Percentiles rank a stretch among this genome's conserved stretches.
Evolutionary conservation across 2,329 filamentous ascomycete genomes (phyloP).

Genomic region (Sporothrix pseudoabietina): DNA sequence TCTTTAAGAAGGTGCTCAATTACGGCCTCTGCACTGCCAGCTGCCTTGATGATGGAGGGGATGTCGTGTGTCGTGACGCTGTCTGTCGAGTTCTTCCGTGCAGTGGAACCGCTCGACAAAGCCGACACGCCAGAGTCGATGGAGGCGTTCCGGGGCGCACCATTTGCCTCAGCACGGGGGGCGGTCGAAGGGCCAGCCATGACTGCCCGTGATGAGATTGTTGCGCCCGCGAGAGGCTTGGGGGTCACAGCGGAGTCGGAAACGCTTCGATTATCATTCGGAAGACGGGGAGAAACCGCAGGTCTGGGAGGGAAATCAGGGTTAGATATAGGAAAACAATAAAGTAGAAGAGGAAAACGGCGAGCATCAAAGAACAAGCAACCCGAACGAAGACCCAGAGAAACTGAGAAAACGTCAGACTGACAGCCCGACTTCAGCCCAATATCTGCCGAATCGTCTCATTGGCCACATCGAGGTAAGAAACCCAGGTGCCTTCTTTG

Average conservation of each 20-base stretch:
- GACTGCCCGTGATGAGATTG: conserved; percentile 44
- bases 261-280: conserved; percentile 56
- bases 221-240: conserved; percentile 48
- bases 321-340: background rate
- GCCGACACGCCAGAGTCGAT: conserved; percentile 92
- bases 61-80: conserved; percentile 70
- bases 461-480: conserved; percentile 7
- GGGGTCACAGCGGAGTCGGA: conserved; percentile 49
- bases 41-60: conserved; percentile 74
- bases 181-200: conserved; percentile 54
- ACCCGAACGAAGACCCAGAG: background rate
- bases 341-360: background rate
- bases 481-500: background rate
- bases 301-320: conserved; percentile 38
- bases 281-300: conserved; percentile 38
- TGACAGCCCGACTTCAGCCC: conserved; percentile 23
- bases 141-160: conserved; percentile 72
- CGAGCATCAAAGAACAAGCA: background rate
- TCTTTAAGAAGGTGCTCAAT: conserved; percentile 88
- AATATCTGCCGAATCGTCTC: background rate
- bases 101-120: conserved; percentile 63
- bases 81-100: conserved; percentile 62
- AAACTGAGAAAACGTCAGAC: conserved; percentile 11
- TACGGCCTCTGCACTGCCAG: conserved; percentile 85
- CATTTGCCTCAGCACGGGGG: conserved; percentile 47